A percentile compares a stretch with the other conserved stretches of the same genome.
Conservation (phyloP, 345 rosid species). For the Murraya paniculata region DNA sequence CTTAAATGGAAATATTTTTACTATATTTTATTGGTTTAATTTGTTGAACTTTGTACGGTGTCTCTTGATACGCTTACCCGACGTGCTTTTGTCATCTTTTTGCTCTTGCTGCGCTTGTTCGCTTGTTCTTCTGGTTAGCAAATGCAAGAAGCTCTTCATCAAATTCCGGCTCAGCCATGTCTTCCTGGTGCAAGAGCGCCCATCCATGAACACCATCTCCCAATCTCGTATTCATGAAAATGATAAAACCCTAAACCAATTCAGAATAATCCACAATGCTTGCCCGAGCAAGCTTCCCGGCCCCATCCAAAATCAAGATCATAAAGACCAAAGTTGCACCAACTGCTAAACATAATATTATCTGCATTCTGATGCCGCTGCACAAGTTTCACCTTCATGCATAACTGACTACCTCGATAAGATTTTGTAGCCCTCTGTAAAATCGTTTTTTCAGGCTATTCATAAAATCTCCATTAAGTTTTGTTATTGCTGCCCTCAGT, state of each 20-base stretch:
- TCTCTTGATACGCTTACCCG: too few species aligned
- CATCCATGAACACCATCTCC: slow-evolving; percentile 27
- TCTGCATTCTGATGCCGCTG: slow-evolving; percentile 9
- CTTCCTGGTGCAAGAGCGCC: slow-evolving; percentile 20
- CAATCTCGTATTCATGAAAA: slow-evolving; percentile 2
- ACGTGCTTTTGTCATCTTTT: too few species aligned
- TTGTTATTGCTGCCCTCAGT: slow-evolving; percentile 8
- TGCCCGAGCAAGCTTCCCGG: slow-evolving; percentile 31
- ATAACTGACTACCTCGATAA: neutral
- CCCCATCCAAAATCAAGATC: slow-evolving; percentile 36
- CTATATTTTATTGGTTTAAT: too few species aligned
- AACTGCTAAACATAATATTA: slow-evolving; percentile 22
- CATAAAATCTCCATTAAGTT: slow-evolving; percentile 17
- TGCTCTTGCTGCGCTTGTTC: too few species aligned
- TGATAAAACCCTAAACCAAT: neutral
- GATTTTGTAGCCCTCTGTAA: neutral
- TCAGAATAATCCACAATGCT: neutral
- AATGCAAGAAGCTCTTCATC: slow-evolving; percentile 14
- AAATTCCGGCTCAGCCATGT: slow-evolving; percentile 13
- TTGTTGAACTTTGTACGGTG: too few species aligned
- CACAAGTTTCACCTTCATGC: neutral
- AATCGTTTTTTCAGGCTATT: slow-evolving; percentile 4
- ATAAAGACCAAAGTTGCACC: slow-evolving; percentile 20
- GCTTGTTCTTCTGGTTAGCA: neutral
- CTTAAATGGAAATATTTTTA: too few species aligned